Base-by-base conservation (phyloP, 2,329 filamentous ascomycete species). In the Metarhizium sp. region DNA sequence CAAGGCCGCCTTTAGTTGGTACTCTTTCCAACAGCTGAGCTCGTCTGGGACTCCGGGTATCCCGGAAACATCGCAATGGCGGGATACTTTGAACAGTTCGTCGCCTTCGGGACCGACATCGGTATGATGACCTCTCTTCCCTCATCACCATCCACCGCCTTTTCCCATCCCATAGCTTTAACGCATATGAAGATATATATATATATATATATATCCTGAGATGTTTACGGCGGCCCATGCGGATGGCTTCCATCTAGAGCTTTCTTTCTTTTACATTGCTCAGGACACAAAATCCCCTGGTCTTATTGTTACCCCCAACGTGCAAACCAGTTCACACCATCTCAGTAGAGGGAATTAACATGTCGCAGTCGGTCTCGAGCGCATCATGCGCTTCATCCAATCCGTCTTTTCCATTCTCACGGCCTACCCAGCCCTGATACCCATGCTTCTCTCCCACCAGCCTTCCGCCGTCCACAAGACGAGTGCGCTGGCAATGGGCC, bases 321-420 rank as follows among this genome's bases (percentile, higher is more conserved):
- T 34, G n/a, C 36, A 16, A 10, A n/a, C 36, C 20, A 18, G 16
- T 14, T 3, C 6, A 50, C 16, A 8, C 11, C 29, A 16, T 50
- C 47, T 50, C 25, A 11, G 8, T 11, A 5, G 5, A 16, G 13
- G 20, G 16, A 29, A 52, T 40, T 40, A 49, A 52, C 49, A 38
- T 10, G 36, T 34, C 32, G 6, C 60, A 83, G 82, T 75, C 62
- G 83, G 82, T 4, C 72, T 86, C 1, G 84, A 87, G 66, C 79
- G 83, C 57, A 73, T 76, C 53, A 72, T 87, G 60, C 80, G 84
- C 49, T 71, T 83, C 55, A 61, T 84, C 48, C 82, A 86, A 67
- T 68, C 79, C 48, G 52, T 75, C 34, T 67, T 75, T 57, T 73
- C 78, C 54, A 73, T 84, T 55, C 61, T 80, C 13, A 67, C 74